phyloP scores from a whole-genome alignment of 768 basidiomycete genomes.

The Panaeolus cyanescens region DNA sequence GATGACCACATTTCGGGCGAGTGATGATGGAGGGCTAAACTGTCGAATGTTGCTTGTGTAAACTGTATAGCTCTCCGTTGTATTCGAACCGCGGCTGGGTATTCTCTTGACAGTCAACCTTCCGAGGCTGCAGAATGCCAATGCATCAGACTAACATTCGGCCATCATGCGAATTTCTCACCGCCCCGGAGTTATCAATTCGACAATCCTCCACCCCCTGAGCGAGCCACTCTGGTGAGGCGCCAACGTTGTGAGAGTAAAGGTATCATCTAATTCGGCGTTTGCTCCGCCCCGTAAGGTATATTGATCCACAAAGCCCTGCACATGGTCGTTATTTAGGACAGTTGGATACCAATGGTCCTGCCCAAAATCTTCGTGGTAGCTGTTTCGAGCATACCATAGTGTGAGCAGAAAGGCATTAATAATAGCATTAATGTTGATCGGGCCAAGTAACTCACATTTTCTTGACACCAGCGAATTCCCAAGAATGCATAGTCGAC shows the following conservation, averaged over 20 bases:
- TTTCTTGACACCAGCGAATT: constrained; percentile 44
- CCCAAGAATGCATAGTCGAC: constrained; percentile 59
- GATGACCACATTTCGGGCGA: neutral
- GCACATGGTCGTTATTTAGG: constrained; percentile 55
- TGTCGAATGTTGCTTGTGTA: constrained; percentile 19
- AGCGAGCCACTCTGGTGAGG: constrained; percentile 72
- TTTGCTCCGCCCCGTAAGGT: neutral
- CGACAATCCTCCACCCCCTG: constrained; percentile 68
- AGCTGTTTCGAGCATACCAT: too few species aligned
- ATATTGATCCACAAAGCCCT: constrained; percentile 50
- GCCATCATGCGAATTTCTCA: constrained; percentile 28
- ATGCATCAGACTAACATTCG: neutral
- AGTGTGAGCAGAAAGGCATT: neutral
- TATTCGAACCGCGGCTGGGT: neutral
- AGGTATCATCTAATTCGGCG: constrained; percentile 27
- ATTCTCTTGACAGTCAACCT: constrained; percentile 31
- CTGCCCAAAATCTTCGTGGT: constrained; percentile 60
- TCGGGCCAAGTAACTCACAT: constrained; percentile 38
- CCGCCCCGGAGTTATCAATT: constrained; percentile 69
- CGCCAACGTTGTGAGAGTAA: constrained; percentile 73
- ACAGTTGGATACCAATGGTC: constrained; percentile 74
- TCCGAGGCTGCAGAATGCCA: constrained; percentile 31
- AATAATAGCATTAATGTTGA: neutral
- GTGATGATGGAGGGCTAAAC: constrained; percentile 14
- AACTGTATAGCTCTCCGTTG: constrained; percentile 6